Evolutionary conservation across 2,329 filamentous ascomycete genomes (phyloP).

Genomic region (Pseudopyricularia cyperi): DNA sequence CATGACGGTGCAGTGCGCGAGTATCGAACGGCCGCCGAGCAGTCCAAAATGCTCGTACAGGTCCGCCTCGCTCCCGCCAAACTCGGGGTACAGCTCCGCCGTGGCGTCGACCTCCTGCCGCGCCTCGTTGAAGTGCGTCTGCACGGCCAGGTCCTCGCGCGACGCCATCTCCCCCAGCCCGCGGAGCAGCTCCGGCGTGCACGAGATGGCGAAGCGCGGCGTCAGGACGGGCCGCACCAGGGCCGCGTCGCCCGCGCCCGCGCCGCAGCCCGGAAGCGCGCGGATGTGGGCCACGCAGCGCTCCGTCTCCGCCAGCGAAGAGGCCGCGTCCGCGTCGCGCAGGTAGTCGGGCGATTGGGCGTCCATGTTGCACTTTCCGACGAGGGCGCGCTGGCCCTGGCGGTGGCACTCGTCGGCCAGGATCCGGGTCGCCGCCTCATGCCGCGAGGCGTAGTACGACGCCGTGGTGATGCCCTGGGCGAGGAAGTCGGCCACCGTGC

Average conservation of each 20-base stretch:
- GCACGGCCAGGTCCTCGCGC: constrained; percentile 39
- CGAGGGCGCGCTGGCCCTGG: constrained; percentile 43
- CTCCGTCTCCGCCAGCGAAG: constrained; percentile 34
- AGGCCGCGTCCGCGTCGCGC: constrained; percentile 10
- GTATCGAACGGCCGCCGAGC: constrained; percentile 40
- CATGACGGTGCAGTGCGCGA: constrained; percentile 55
- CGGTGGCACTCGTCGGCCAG: constrained; percentile 39
- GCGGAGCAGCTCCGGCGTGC: constrained; percentile 36
- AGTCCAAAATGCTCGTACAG: constrained; percentile 44
- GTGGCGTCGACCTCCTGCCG: constrained; percentile 46
- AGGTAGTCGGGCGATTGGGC: constrained; percentile 42
- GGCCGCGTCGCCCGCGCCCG: not conserved
- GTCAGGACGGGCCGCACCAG: constrained; percentile 39
- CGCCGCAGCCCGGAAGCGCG: constrained; percentile 26
- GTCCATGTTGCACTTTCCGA: constrained; percentile 52
- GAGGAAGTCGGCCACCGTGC: constrained; percentile 43
- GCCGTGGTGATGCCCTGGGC: constrained; percentile 50
- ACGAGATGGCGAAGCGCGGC: constrained; percentile 49
- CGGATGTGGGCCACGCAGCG: constrained; percentile 34
- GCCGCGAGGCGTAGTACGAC: constrained; percentile 44
- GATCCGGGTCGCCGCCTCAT: constrained; percentile 41
- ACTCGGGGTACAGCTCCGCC: constrained; percentile 38
- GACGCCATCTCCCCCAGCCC: constrained; percentile 41
- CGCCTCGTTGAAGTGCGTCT: constrained; percentile 57
- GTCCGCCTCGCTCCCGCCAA: constrained; percentile 39